Base-by-base conservation (phyloP, 371 early-diverging fungal genomes). In the Mortierella sp. region DNA sequence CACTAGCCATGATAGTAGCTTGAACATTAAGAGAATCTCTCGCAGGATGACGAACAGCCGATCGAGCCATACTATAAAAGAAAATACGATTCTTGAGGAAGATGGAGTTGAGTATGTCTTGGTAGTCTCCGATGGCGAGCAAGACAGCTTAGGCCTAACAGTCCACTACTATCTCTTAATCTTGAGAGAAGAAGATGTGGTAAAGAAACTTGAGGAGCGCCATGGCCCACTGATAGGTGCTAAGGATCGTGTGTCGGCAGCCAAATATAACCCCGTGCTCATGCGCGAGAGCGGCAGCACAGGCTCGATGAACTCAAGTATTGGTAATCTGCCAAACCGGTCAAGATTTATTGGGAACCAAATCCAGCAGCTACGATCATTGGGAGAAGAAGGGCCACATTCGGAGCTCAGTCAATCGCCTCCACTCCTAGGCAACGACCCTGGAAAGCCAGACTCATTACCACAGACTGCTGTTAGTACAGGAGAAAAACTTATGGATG, bases 71-170 rank as follows among this genome's bases (percentile, higher is more conserved):
- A 75, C 42, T 13, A 55, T 81, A 12, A 75, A 62, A 43, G 81
- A 71, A 47, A 58, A 51, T 9, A 26, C 68, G 2, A 68, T 54
- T 13, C 55, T 81, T 28, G 81, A 71, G 43, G 81, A 75, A 26
- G 72, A 71, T 6, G 81, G 81, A 3, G 81, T 81, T 26, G 81
- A 81, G 59, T 81, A 81, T 43, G 72, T 81, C 7, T 58, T 81
- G 43, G 72, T 81, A 10, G 26, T 81, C 40, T 71, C 81, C 0
- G 68, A 81, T 19, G 81, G 81, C 7, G 81, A 81, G 1, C 75
- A 75, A 43, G 81, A 81, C n/a, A 57, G 61, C 42, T 31, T 68
- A 53, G 75, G 81, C 1, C 62, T 81, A 22, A 81, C 81, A 8
- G 74, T 81, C 2, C 81, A 81, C 32, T 81, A 81, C 35, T 81